Percentiles rank a stretch among this genome's conserved stretches.
Evolutionary conservation across 306 rosid species (phyloP).

Genomic region (Acacia melanoxylon): DNA sequence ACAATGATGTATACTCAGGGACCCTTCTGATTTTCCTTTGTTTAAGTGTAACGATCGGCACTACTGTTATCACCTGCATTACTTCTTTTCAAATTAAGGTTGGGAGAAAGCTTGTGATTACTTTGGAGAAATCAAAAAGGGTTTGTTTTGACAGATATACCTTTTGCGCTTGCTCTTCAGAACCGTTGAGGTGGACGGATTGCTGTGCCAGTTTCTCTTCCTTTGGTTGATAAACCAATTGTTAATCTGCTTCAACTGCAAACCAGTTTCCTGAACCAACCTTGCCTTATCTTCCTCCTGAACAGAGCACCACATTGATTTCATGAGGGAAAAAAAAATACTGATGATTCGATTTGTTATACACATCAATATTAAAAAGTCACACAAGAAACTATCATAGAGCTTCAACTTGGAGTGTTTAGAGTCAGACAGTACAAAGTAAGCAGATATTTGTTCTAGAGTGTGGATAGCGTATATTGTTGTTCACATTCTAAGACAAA

Average conservation of each 20-base stretch:
- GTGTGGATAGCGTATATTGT: not conserved
- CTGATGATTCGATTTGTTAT: not conserved
- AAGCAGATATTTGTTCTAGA: not conserved
- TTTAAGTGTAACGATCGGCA: constrained; percentile 46
- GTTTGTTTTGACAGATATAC: constrained; percentile 37
- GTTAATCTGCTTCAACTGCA: constrained; percentile 93
- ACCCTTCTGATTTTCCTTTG: constrained; percentile 24
- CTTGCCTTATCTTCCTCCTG: constrained; percentile 98
- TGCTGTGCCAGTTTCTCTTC: constrained; percentile 98
- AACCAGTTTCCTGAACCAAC: constrained; percentile 95
- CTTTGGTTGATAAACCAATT: constrained; percentile 99
- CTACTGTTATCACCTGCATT: constrained; percentile 82
- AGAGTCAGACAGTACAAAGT: not conserved
- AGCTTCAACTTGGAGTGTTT: not conserved
- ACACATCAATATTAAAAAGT: not conserved
- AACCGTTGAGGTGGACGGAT: constrained; percentile 87
- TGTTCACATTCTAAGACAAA: constrained; percentile 7
- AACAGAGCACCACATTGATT: constrained; percentile 1
- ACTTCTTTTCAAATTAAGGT: constrained; percentile 54
- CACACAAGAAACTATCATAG: not conserved
- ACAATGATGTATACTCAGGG: not conserved
- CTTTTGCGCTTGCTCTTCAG: constrained; percentile 97
- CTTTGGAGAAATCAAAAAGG: not conserved
- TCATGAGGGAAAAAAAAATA: not conserved
- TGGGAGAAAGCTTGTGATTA: constrained; percentile 39